Conservation (phyloP, 257 asterid genomes). For the Asclepias syriaca region DNA sequence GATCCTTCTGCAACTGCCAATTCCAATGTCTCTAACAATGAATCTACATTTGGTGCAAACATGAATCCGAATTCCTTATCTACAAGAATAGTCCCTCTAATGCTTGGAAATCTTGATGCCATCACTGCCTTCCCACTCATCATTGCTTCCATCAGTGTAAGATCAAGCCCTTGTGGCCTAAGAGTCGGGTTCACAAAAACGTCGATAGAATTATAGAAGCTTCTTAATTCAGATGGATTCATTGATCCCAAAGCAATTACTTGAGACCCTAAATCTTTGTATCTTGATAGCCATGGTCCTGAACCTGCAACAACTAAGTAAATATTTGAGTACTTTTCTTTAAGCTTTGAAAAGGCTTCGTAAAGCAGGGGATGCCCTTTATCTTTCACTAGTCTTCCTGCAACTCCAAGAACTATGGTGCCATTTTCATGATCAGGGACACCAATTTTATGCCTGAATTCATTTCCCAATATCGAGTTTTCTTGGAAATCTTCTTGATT, state of each 20-base stretch:
- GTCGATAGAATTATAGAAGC: conserved; percentile 72
- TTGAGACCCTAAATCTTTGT: conserved; percentile 60
- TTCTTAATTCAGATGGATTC: conserved; percentile 49
- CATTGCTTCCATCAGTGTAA: conserved; percentile 88
- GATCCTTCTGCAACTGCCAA: conserved; percentile 62
- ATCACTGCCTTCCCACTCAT: conserved; percentile 87
- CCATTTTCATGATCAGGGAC: conserved; percentile 47
- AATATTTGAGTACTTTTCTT: conserved; percentile 33
- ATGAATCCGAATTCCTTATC: conserved; percentile 70
- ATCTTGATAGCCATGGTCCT: conserved; percentile 79
- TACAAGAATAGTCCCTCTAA: conserved; percentile 77
- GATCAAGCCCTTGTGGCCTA: conserved; percentile 97
- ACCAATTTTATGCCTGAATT: conserved; percentile 55
- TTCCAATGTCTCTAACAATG: conserved; percentile 61
- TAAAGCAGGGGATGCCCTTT: conserved; percentile 83
- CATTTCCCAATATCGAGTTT: conserved; percentile 36
- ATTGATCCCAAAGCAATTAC: conserved; percentile 70
- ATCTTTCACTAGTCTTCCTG: conserved; percentile 85
- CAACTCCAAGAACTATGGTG: conserved; percentile 72
- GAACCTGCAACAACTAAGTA: conserved; percentile 88
- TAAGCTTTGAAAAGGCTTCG: conserved; percentile 66
- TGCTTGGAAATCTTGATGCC: conserved; percentile 94
- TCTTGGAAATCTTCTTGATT: conserved; percentile 54
- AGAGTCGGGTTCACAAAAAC: conserved; percentile 81
- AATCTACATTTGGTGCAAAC: conserved; percentile 76